Evolutionary conservation across 371 early-diverging fungal genomes (phyloP), one percentile per base, ranked within the genome.

Genomic region (Zychaea mexicana): DNA sequence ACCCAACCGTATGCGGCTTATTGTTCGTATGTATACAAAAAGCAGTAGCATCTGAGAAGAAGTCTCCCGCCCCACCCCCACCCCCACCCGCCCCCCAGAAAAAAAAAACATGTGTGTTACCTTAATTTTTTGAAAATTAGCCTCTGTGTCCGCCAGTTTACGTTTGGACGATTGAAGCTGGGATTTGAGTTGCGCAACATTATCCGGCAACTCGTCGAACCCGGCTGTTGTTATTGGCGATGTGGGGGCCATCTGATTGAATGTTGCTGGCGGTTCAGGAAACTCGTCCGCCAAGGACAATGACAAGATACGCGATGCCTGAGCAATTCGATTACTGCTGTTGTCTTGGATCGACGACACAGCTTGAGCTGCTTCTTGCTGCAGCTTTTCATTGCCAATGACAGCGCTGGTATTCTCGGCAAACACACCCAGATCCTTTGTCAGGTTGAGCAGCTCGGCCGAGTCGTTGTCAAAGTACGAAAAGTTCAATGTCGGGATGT

Each of bases 391-490:
- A 32, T 62, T 65, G 31, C 65, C 69, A 52, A 68, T 27, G 1
- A 67, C 46, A 31, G 75, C 53, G 52, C 65, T 77, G 30, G 42
- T 12, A 17, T 42, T 42, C 4, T 13, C 42, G n/a, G 13, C 42
- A 42, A 42, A 42, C 3, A 42, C 73, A 21, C 79, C 76, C 21
- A 82, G 56, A 22, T 69, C 68, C 38, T 79, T 78, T 32, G 82
- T 76, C 9, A 82, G 61, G 52, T 82, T 76, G 27, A 69, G 28
- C 9, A 82, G 38, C 52, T 82, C 82, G 19, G 71, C 64, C 0
- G 79, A 77, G 28, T 82, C 82, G 52, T 78, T 75, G 24, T 82
- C 82, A 57, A 78, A 82, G 47, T 75, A 78, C 1, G 77, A 79
- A 21, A 76, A 68, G 45, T 78, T 78, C 3, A 79, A 60, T 1